Base-by-base conservation (phyloP, 2,329 filamentous ascomycete species). In the Penicillium fuscoglaucum region DNA sequence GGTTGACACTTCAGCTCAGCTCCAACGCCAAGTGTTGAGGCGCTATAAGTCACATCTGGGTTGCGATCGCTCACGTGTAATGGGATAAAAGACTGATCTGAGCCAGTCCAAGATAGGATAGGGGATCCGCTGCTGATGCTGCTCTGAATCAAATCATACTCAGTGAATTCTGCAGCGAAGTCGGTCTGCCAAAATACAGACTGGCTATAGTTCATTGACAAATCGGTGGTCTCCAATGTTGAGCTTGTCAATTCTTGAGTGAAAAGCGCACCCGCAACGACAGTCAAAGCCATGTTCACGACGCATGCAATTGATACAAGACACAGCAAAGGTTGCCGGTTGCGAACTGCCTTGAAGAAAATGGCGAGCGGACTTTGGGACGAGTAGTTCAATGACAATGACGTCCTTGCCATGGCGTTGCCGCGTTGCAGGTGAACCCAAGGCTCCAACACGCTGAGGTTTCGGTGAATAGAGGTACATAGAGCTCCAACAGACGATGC, bases 391-490 rank as follows among this genome's bases (percentile, higher is more conserved):
- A 73, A 61, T 0, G 70, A 71, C 35, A 74, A 51, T 0, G 72
- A 73, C 4, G 60, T 56, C 15, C 60, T 61, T 6, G 67, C 67
- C 4, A 61, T 52, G 0, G 67, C 72, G 60, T 65, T 68, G 5
- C 72, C 72, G 2, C 70, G 65, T 41, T 74, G 72, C 4, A 74
- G 64, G 29, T 74, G 71, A 7, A 74, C 71, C 72, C 72, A 74
- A 2, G 72, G 72, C 56, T 74, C 72, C 12, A 74, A 63, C 7
- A 74, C 68, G 21, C 68, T 72, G 28, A 74, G 60, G 24, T 74
- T 72, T 4, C 72, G 70, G 37, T 73, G 68, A 37, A 74, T 74
- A 0, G 72, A 74, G 1, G 66, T 71, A 53, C 71, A 74, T 6
- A 74, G 56, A 5, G 72, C 65, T 9, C 68, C 69, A 1, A 74